Conservation (phyloP, 768 basidiomycete species). For the Lactarius quietus region DNA sequence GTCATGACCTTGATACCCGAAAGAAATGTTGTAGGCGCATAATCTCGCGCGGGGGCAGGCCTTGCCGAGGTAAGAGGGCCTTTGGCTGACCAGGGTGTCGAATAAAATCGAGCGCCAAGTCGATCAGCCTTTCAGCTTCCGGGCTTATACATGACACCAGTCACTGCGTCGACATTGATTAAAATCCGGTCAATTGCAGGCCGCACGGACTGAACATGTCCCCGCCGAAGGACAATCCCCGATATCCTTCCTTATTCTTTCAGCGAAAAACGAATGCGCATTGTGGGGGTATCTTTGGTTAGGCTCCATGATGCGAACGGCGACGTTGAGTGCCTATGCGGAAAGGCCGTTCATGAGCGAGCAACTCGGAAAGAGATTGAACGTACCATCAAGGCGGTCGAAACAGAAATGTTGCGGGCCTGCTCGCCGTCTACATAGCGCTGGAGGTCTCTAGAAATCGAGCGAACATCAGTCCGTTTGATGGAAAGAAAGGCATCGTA, state of each 20-base stretch:
- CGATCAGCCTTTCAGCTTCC: slow-evolving; percentile 57
- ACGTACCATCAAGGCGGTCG: too few relatives aligned
- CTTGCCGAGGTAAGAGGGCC: slow-evolving; percentile 37
- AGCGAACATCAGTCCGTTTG: background rate
- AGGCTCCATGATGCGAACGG: slow-evolving; percentile 72
- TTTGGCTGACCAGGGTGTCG: slow-evolving; percentile 32
- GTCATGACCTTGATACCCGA: slow-evolving; percentile 50
- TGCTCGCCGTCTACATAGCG: slow-evolving; percentile 64
- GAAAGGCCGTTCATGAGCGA: too few relatives aligned
- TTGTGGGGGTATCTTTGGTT: slow-evolving; percentile 64
- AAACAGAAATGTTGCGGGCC: slow-evolving; percentile 62
- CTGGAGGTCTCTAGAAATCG: slow-evolving; percentile 47
- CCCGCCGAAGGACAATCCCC: slow-evolving; percentile 70
- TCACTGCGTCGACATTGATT: slow-evolving; percentile 73
- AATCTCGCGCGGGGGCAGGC: slow-evolving; percentile 48
- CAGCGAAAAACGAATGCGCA: slow-evolving; percentile 68
- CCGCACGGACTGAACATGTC: slow-evolving; percentile 76
- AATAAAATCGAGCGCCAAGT: slow-evolving; percentile 56
- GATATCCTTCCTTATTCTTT: slow-evolving; percentile 48
- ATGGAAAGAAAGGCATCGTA: slow-evolving; percentile 26
- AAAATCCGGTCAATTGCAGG: slow-evolving; percentile 59
- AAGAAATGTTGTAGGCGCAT: slow-evolving; percentile 50
- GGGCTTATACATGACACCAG: slow-evolving; percentile 68
- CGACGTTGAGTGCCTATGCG: slow-evolving; percentile 64
- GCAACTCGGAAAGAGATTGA: too few relatives aligned